These are phyloP conservation scores for Arthroderma sp. DNA, from an alignment of 2,329 filamentous ascomycete genomes.

Conservation along the genomic window DNA sequence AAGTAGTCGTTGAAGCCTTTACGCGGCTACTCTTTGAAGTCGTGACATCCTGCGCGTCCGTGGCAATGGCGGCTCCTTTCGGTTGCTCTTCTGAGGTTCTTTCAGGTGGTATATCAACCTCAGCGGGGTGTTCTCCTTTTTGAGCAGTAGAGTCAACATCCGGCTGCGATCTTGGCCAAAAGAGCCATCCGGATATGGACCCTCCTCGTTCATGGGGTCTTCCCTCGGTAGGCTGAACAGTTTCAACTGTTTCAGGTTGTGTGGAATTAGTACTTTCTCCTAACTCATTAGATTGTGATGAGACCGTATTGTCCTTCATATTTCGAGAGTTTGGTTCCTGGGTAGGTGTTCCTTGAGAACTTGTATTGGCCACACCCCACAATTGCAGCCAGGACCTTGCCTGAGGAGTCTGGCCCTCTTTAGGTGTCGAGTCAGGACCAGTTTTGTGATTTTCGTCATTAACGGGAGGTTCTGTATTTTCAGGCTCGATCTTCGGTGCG, in stretches of 20 bases:
- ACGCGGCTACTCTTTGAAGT: background rate
- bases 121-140: background rate
- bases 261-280: background rate
- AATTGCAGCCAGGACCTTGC: conserved; percentile 37
- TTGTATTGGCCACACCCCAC: conserved; percentile 25
- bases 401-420: conserved; percentile 14
- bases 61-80: background rate
- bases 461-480: background rate
- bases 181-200: background rate
- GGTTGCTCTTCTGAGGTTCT: background rate
- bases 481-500: background rate
- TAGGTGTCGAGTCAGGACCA: background rate
- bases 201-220: background rate
- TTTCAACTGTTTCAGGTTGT: background rate
- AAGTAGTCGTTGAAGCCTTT: background rate
- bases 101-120: background rate
- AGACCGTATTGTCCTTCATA: background rate
- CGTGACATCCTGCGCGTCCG: background rate
- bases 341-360: conserved; percentile 12
- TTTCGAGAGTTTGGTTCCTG: conserved; percentile 14
- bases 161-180: background rate
- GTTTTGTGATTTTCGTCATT: background rate
- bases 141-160: background rate
- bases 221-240: background rate
- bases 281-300: background rate